Percentiles rank a stretch among this genome's conserved stretches.
Evolutionary conservation across 306 rosid genomes (phyloP).

Genomic region (Glycine latifolia): DNA sequence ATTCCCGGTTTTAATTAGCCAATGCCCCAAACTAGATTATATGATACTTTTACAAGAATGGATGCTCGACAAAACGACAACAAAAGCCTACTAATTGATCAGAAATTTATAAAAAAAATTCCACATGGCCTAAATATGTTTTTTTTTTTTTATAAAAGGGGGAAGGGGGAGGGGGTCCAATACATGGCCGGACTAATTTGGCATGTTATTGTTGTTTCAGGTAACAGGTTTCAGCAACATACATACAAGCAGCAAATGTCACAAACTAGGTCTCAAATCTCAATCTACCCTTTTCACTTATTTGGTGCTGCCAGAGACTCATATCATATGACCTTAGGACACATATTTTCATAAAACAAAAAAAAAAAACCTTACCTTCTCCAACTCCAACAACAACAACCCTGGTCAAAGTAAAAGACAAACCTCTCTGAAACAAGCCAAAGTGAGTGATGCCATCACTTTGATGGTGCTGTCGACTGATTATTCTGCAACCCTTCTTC

Average conservation of each 20-base stretch:
- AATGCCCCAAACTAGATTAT: conserved; percentile 21
- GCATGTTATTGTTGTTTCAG: conserved; percentile 45
- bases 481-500: conserved; percentile 55
- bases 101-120: conserved; percentile 13
- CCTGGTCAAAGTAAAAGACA: conserved; percentile 24
- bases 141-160: background rate
- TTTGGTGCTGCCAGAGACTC: conserved; percentile 15
- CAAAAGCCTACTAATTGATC: conserved; percentile 22
- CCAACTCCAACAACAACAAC: conserved; percentile 12
- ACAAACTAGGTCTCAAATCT: conserved; percentile 27
- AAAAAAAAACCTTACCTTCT: conserved; percentile 35
- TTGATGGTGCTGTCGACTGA: conserved; percentile 66
- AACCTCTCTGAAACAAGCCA: background rate
- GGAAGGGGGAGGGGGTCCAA: conserved; percentile 24
- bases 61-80: conserved; percentile 41
- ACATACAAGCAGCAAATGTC: conserved; percentile 34
- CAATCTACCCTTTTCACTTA: conserved; percentile 36
- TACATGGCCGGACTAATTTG: conserved; percentile 36
- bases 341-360: conserved; percentile 16
- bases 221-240: conserved; percentile 32
- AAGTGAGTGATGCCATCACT: conserved; percentile 52
- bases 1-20: conserved; percentile 32
- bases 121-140: conserved; percentile 25
- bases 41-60: conserved; percentile 15
- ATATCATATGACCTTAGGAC: conserved; percentile 28